Base-by-base conservation (phyloP, 768 basidiomycete species). In the Collybia nuda region DNA sequence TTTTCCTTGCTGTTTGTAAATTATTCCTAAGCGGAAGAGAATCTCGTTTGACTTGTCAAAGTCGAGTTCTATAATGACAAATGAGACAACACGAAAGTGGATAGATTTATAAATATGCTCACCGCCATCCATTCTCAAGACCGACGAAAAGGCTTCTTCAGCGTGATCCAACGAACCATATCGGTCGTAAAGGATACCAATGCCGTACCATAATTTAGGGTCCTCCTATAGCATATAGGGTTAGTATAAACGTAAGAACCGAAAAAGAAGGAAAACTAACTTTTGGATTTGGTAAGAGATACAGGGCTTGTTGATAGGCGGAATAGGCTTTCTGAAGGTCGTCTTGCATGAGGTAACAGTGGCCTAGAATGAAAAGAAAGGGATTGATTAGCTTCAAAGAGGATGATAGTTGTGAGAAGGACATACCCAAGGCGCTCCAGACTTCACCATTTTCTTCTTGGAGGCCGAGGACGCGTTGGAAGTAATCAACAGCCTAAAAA, bases 41-140 rank as follows among this genome's bases (percentile, higher is more conserved):
- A 99, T 98, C 65, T 99, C 97, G 65, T 98, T 98, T 40, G 94
- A 89, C 75, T 98, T 98, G 75, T 98, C 94, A 59, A 98, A 99
- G 65, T 94, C 95, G 85, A 78, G 62, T 63, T 76, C 77, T 78
- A 14, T 62, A 47, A 43, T 22, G 44, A 63, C 68, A 48, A 65
- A 55, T 61, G 47, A 52, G 57, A 55, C 59, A 53, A 59, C 60
- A 44, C 50, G 49, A 58, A 35, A 40, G 26, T 23, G 7, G 43
- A 17, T 44, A 47, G n/a, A n/a, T n/a, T n/a, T 37, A 48, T 35
- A 44, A 69, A 73, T 53, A n/a, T 6, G 63, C 72, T 66, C 64
- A 97, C 96, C 90, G 70, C 92, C 90, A 72, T 98, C 95, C 94
- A 98, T 98, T 56, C 88, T 79, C 37, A 99, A 82, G 21, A 98